Evolutionary conservation across 192 early-diverging fungal species (phyloP).

Genomic region (Coemansia sp.): DNA sequence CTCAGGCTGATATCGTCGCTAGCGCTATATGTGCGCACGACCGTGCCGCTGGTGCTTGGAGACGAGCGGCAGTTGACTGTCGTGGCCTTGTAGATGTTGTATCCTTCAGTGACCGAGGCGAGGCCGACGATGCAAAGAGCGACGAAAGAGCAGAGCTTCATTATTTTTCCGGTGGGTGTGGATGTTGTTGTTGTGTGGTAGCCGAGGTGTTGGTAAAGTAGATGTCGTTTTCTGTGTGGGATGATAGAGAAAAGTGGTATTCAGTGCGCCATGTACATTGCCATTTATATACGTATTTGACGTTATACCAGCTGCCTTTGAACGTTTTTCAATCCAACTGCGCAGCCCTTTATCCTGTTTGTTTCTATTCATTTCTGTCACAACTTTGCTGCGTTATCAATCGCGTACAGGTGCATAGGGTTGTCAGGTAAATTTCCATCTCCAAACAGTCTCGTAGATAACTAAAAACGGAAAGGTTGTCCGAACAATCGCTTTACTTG

Average conservation of each 20-base stretch:
- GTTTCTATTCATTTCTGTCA: neutral
- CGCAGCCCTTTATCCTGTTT: too few species aligned
- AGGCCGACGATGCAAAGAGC: too few species aligned
- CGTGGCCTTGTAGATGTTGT: constrained; percentile 26
- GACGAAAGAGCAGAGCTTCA: constrained; percentile 11
- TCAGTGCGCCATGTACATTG: neutral
- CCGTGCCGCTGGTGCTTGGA: constrained; percentile 23
- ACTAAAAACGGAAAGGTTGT: too few species aligned
- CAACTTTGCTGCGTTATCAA: too few species aligned
- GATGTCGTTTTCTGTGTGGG: neutral
- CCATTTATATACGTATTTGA: neutral
- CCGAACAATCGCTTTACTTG: too few species aligned
- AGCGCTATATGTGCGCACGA: constrained; percentile 19
- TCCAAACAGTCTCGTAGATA: neutral
- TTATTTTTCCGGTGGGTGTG: neutral
- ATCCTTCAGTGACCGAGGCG: constrained; percentile 2
- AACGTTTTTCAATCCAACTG: too few species aligned
- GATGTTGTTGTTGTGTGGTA: neutral
- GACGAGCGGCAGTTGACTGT: constrained; percentile 28
- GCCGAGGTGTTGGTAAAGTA: neutral
- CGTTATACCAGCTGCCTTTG: neutral
- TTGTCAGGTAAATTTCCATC: neutral
- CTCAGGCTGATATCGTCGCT: constrained; percentile 22
- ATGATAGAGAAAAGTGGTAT: neutral
- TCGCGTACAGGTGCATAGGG: neutral